Base-by-base conservation (phyloP, 148 eudicot species). In the Silene conica region DNA sequence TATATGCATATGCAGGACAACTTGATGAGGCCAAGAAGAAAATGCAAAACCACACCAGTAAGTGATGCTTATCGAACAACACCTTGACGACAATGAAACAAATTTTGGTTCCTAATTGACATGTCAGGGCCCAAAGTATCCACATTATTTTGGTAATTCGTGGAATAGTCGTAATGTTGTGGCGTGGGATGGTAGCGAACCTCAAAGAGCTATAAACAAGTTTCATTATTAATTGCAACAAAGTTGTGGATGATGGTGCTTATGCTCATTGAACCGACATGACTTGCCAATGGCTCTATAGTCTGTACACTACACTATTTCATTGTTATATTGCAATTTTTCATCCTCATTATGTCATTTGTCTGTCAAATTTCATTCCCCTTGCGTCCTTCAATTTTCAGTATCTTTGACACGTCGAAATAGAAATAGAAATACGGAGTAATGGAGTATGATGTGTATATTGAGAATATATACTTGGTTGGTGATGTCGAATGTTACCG, bases 1-100 rank as follows among this genome's bases (percentile, higher is more conserved):
- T 12, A 15, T 50, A 50, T 50, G 55, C 19, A 20, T 16, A 9
- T 71, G 76, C 79, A 80, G 82, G 50, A 64, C 38, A 80, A 65
- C 69, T 80, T 71, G 79, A 80, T 64, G 19, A 28, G 25, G 78
- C 81, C 6, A 80, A 71, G 72, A 80, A 50, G 68, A 75, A 75
- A 75, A 26, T 75, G 68, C 79, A 75, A 59, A 80, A 75, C 72
- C 52, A 25, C 16, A 58, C 59, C 52, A 3, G 5, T 43, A 13
- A 55, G 10, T 70, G 82, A 79, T 70, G 61, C 57, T 22, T 18
- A 31, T 59, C 26, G 18, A 23, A 21, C 56, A 54, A 68, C 28
- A 46, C 74, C 70, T 59, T 73, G 61, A 60, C 26, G 61, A 60
- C 43, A 46, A 21, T 72, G 72, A 31, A 56, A 43, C 57, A 21